Evolutionary conservation across 176 grass and related monocot species (phyloP).

Genomic region (Elymus sibiricus): DNA sequence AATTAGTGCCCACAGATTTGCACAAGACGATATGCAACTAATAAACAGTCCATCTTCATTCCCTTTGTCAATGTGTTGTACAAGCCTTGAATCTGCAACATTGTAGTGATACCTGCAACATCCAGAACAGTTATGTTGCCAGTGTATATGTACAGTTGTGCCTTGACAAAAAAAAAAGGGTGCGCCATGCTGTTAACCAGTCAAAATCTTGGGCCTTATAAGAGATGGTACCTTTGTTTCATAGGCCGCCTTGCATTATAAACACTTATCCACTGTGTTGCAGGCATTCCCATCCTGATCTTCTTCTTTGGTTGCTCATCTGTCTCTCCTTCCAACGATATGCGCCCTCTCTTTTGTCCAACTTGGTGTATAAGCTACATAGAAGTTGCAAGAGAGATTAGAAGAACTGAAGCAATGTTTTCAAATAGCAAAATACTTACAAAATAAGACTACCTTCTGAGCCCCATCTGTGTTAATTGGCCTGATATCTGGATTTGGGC

Average conservation of each 20-base stretch:
- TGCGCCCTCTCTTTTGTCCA: constrained; percentile 92
- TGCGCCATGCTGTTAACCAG: not conserved
- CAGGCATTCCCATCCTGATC: constrained; percentile 92
- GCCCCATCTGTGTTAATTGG: constrained; percentile 98
- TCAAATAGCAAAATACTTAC: not conserved
- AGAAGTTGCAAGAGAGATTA: constrained; percentile 60
- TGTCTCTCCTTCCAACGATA: constrained; percentile 81
- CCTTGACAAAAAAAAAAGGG: not conserved
- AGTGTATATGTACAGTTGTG: constrained; percentile 6
- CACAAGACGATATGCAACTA: constrained; percentile 83
- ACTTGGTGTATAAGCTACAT: constrained; percentile 89
- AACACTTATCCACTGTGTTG: constrained; percentile 98
- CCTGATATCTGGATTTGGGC: constrained; percentile 91
- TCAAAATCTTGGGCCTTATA: not conserved
- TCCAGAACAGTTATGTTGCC: not conserved
- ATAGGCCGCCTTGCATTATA: constrained; percentile 88
- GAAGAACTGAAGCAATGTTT: constrained; percentile 31
- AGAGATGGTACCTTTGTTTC: constrained; percentile 81
- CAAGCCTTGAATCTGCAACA: constrained; percentile 89
- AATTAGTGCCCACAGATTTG: constrained; percentile 94
- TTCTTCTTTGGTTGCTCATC: constrained; percentile 99
- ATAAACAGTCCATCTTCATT: constrained; percentile 97
- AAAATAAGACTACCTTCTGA: constrained; percentile 67
- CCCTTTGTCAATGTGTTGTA: constrained; percentile 91
- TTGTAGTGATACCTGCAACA: constrained; percentile 96